Evolutionary conservation across 768 basidiomycete species (phyloP).

Genomic region (Ramaria rubella): DNA sequence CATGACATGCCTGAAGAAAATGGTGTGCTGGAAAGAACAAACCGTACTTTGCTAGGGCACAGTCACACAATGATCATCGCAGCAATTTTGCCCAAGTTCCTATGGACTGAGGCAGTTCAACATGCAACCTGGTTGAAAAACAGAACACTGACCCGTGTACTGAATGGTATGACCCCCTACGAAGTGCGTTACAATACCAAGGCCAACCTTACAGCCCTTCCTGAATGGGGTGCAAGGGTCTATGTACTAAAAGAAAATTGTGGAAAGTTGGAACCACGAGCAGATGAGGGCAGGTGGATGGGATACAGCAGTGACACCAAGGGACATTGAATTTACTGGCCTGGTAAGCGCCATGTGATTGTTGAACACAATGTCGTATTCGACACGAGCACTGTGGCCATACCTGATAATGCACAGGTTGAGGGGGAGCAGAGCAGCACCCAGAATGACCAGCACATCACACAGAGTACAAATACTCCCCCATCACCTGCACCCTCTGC

Average conservation of each 20-base stretch:
- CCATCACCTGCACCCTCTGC: no score
- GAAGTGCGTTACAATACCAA: neutral
- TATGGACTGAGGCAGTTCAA: slow-evolving; percentile 21
- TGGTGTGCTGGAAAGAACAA: slow-evolving; percentile 35
- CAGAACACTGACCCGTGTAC: slow-evolving; percentile 15
- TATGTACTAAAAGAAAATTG: slow-evolving; percentile 21
- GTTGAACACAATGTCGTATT: slow-evolving; percentile 23
- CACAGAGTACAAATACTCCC: no score
- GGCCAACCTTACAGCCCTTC: slow-evolving; percentile 9
- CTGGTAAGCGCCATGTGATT: no score
- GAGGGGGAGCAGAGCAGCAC: slow-evolving; percentile 18
- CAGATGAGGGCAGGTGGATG: slow-evolving; percentile 27
- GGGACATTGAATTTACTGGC: slow-evolving; percentile 29
- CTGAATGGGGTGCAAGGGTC: slow-evolving; percentile 18
- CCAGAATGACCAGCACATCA: neutral
- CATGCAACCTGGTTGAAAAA: slow-evolving; percentile 20
- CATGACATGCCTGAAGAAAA: slow-evolving; percentile 41
- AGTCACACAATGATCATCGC: slow-evolving; percentile 27
- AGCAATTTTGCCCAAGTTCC: slow-evolving; percentile 17
- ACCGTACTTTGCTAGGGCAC: slow-evolving; percentile 30
- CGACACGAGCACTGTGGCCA: slow-evolving; percentile 2
- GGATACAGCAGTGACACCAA: slow-evolving; percentile 29
- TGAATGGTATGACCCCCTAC: slow-evolving; percentile 19
- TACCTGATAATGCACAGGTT: slow-evolving; percentile 8
- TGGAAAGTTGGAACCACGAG: slow-evolving; percentile 24